Base-by-base conservation (phyloP, 371 early-diverging fungal species). In the Mucor indicus region DNA sequence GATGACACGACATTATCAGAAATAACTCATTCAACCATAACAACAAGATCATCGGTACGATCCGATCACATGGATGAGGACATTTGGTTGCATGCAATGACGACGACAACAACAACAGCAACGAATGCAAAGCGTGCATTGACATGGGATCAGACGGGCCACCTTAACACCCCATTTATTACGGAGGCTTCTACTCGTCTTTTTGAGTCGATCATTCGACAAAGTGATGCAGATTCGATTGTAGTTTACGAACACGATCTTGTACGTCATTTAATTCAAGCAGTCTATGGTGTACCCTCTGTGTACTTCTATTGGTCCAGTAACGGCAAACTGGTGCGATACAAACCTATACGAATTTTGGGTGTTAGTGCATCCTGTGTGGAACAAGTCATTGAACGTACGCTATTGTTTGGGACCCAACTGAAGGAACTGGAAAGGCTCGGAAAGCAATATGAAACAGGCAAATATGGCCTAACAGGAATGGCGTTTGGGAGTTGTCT, bases 401-500 rank as follows among this genome's bases (percentile, higher is more conserved):
- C 71, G 9, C 47, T 79, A 44, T 10, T 37, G 10, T 57, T 65
- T 25, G 73, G 71, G 4, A 67, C 71, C 12, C 65, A 59, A 17
- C 52, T 77, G 53, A 50, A 55, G 33, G 40, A 53, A 29, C 44
- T 76, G 12, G 60, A 63, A 12, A n/a, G 46, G 15, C 51, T 69
- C 3, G 53, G 66, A 8, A 53, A 62, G 1, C 44, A 54, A 10
- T 33, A 42, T 11, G 62, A 70, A 8, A 66, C 70, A 35, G 57
- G 59, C 1, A 56, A 39, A 7, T 69, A 72, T 47, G 70, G 80
- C 9, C 48, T 71, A 16, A 63, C 63, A 27, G 68, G 77, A 1
- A 53, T 70, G 6, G 77, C 80, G 2, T 79, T 79, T 45, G 75
- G 68, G 8, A 69, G 65, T 21, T 71, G 77, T 16, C 35, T 79